Conservation (phyloP, 352 stramenopile genomes). For the Globisporangium alternatum region DNA sequence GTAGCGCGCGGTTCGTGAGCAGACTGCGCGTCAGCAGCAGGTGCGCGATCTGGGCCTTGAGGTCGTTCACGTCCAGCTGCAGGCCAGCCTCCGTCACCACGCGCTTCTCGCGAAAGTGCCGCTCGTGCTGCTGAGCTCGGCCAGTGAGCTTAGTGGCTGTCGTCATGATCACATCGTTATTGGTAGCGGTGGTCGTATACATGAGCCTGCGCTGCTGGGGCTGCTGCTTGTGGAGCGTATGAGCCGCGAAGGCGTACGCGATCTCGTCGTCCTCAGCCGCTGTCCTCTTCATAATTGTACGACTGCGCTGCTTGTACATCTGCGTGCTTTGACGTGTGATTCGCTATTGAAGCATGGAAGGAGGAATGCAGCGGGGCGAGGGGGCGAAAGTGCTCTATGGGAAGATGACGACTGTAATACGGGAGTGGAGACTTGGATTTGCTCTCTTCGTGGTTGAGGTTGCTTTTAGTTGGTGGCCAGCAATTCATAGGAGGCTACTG, state of each 20-base stretch:
- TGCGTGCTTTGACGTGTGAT: background rate
- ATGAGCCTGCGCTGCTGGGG: background rate
- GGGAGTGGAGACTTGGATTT: too few species aligned
- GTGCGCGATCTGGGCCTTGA: constrained; percentile 24
- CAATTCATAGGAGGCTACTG: background rate
- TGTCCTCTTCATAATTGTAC: background rate
- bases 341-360: background rate
- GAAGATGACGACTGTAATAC: too few species aligned
- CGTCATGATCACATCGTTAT: background rate
- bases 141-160: background rate
- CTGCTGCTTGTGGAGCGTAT: background rate
- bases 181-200: background rate
- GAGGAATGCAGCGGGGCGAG: too few species aligned
- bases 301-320: background rate
- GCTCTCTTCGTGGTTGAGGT: background rate
- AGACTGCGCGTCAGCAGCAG: constrained; percentile 14
- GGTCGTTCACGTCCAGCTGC: constrained; percentile 20
- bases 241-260: constrained; percentile 8
- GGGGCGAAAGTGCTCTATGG: too few species aligned
- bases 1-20: constrained; percentile 11
- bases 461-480: background rate
- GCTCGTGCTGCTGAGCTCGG: background rate
- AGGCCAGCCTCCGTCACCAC: constrained; percentile 8
- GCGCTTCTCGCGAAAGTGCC: constrained; percentile 10
- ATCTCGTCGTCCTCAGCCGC: constrained; percentile 3